phyloP scores from a whole-genome alignment of 2,329 filamentous ascomycete genomes.

The Scopulariopsis brevicaulis region DNA sequence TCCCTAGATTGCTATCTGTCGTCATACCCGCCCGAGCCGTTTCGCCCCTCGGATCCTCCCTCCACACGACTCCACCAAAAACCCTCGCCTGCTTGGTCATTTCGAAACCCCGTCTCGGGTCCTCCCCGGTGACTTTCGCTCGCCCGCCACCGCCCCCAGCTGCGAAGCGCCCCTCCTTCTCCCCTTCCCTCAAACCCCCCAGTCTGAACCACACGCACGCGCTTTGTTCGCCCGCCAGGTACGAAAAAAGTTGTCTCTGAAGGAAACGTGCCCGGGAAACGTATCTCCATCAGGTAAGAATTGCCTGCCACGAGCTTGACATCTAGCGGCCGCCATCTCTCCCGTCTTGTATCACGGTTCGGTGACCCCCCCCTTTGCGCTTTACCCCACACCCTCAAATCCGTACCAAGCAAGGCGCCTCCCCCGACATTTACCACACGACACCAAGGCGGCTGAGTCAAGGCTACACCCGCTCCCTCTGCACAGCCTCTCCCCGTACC shows the following conservation, averaged over 20 bases:
- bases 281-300: no score
- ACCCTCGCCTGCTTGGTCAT: neutral
- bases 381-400: neutral
- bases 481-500: constrained; percentile 2
- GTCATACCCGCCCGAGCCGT: neutral
- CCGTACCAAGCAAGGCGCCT: neutral
- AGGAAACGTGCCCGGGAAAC: no score
- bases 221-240: no score
- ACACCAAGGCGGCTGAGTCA: constrained; percentile 2
- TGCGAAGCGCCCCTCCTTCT: constrained; percentile 6
- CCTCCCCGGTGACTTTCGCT: constrained; percentile 1
- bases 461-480: constrained; percentile 1
- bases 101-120: neutral
- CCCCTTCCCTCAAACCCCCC: constrained; percentile 2
- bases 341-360: neutral
- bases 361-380: neutral
- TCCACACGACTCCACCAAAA: neutral
- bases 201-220: no score
- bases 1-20: neutral
- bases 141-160: constrained; percentile 6
- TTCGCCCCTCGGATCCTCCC: neutral
- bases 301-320: no score
- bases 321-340: neutral
- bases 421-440: constrained; percentile 1
- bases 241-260: no score